These are phyloP conservation scores for Theobroma grandiflorum DNA, from an alignment of 441 rosid genomes.

Conservation along the genomic window DNA sequence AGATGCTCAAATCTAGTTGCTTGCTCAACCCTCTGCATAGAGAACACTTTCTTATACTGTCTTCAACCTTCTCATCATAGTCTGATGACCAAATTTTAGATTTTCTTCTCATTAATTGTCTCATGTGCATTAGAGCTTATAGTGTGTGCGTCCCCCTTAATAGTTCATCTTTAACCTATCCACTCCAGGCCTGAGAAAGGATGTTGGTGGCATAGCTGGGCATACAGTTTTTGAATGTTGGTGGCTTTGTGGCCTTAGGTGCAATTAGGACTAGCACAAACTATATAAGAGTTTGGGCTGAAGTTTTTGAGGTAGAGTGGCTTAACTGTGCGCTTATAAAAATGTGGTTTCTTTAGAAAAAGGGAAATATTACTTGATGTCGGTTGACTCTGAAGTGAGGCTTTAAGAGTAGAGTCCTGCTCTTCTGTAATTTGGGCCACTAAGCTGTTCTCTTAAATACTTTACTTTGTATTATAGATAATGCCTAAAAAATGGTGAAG, in stretches of 20 bases:
- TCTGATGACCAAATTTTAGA: not conserved
- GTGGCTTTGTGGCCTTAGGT: not conserved
- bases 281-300: not conserved
- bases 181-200: not conserved
- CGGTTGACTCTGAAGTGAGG: not conserved
- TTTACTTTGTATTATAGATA: not conserved
- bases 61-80: slow-evolving; percentile 7
- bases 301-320: not conserved
- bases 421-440: not conserved
- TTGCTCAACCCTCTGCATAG: not conserved
- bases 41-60: not conserved
- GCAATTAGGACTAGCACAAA: slow-evolving; percentile 10
- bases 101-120: not conserved
- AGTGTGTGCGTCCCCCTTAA: not conserved
- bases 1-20: slow-evolving; percentile 6
- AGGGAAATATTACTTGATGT: not conserved
- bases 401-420: not conserved
- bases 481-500: not conserved
- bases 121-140: not conserved
- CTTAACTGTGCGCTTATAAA: not conserved
- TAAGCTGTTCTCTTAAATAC: slow-evolving; percentile 1
- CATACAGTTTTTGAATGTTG: not conserved
- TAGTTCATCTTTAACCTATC: not conserved
- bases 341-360: not conserved
- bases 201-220: not conserved